Evolutionary conservation across 108 stramenopile genomes (phyloP), one percentile per base, ranked within the genome.

Genomic region (Cyclotella sp.): DNA sequence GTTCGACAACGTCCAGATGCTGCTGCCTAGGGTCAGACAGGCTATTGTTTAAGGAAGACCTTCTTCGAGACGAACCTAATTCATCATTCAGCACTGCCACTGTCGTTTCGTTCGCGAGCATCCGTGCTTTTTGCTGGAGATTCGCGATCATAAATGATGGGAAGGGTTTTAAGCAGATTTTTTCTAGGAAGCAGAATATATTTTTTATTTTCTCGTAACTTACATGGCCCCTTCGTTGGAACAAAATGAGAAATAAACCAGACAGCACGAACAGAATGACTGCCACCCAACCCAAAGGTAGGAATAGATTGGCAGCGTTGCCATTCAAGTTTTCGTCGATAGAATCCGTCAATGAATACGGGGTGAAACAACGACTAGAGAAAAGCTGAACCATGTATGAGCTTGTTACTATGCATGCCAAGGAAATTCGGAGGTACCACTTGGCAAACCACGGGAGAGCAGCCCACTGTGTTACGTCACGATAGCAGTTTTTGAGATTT

Each of bases 381-480:
- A 87, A 87, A n/a, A 87, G 44, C 47, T 87, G 83, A 45, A 84
- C 86, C 70, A 86, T 76, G 69, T 84, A 87, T 51, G 83, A 84
- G 21, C 76, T 63, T 22, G 63, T 51, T 42, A 74, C 70, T 49
- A 87, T 82, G 51, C 58, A 73, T 3, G 43, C 68, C 43, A 87
- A 18, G 15, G 82, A 75, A 14, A 57, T 14, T 43, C 62, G 24
- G 10, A 87, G 69, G 39, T 72, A 52, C 44, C 59, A 15, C 69
- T 87, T 87, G 16, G 70, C 45, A 24, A 24, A 28, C 26, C 62
- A 11, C 13, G 86, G 84, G 19, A 87, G 19, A 12, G 21, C 22
- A 30, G 18, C 51, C 86, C 86, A 87, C 54, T 74, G 70, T 9
- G 86, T 87, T 1, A 82, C 81, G 9, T 70, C 68, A 9, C 47